Evolutionary conservation across 805 yeast genomes (phyloP), one percentile per base, ranked within the genome.

Genomic region (Lachancea meyersii): DNA sequence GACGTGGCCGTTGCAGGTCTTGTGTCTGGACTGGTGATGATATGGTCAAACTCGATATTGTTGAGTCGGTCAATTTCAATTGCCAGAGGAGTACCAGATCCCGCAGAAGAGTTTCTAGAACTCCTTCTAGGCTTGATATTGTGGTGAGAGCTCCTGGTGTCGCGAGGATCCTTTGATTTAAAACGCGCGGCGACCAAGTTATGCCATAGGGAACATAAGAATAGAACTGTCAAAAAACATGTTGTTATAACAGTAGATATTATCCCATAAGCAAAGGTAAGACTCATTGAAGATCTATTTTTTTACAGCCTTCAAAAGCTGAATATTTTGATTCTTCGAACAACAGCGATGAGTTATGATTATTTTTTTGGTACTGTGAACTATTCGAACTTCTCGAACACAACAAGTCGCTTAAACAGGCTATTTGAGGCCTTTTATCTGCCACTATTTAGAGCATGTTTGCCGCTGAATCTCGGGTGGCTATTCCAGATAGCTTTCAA

Each of bases 41-140:
- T 55, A 35, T 56, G 61, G 39, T 59, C 61, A 30, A 50, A 57
- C 36, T 59, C 63, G 5, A 59, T 56, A 33, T 58, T 56, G 41
- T 55, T 49, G 6, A 48, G 54, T 2, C 40, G 48, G 33, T 57
- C 63, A 20, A 41, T 37, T 5, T 24, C 37, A 17, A 38, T 19
- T 23, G 42, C 40, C 26, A 54, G 37, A 7, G 61, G 61, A 3
- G 53, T 43, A 1, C 42, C 23, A 2, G 62, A 56, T 1, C 52
- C 48, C 4, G 44, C 42, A 1, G 61, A 55, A 11, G 39, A 28
- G 8, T 42, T 36, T 21, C 51, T 37, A 28, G 41, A 30, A 10
- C 42, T 30, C 35, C 40, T 41, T 20, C 40, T 37, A 6, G 53
- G 49, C 8, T 44, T 41, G 1, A 49, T 46, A 13, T 45, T 45